A percentile compares a stretch with the other conserved stretches of the same genome.
These are phyloP conservation scores for Suillus americanus DNA, from an alignment of 768 basidiomycete genomes.

Conservation along the genomic window DNA sequence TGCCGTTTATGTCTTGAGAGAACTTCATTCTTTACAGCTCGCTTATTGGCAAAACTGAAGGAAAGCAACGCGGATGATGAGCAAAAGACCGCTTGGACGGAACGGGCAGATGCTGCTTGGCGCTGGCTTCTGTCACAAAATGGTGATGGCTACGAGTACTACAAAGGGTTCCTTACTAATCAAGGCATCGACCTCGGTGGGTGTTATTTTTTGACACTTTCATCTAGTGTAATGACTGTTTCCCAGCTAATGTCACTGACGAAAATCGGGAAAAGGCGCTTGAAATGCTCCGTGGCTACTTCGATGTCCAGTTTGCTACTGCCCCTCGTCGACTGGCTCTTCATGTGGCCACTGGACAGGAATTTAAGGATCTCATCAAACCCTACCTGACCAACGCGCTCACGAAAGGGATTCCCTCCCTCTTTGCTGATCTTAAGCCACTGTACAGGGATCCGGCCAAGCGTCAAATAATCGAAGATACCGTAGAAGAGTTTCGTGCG, in stretches of 20 bases:
- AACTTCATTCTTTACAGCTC: slow-evolving; percentile 48
- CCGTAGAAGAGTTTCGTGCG: slow-evolving; percentile 53
- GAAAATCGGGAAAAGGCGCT: slow-evolving; percentile 54
- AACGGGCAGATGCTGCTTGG: slow-evolving; percentile 83
- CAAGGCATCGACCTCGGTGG: slow-evolving; percentile 67
- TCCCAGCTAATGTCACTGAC: slow-evolving; percentile 44
- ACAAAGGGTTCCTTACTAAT: slow-evolving; percentile 66
- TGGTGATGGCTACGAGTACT: slow-evolving; percentile 80
- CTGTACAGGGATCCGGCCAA: slow-evolving; percentile 72
- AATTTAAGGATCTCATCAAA: slow-evolving; percentile 63
- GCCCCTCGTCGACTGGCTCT: slow-evolving; percentile 77
- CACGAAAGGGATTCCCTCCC: slow-evolving; percentile 84
- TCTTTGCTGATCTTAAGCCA: slow-evolving; percentile 89
- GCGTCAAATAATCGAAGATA: slow-evolving; percentile 63
- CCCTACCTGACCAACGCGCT: slow-evolving; percentile 72
- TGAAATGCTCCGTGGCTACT: slow-evolving; percentile 56
- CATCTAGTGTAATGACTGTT: slow-evolving; percentile 1
- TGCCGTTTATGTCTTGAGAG: background rate
- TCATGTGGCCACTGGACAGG: slow-evolving; percentile 63
- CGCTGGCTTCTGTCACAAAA: slow-evolving; percentile 80
- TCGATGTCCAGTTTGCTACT: slow-evolving; percentile 62
- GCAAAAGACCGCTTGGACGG: slow-evolving; percentile 37
- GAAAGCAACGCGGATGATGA: slow-evolving; percentile 10
- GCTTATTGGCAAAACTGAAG: slow-evolving; percentile 64
- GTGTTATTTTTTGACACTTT: background rate